Conservation (phyloP, 2,329 filamentous ascomycete genomes). For the Pseudocercospora eumusae region DNA sequence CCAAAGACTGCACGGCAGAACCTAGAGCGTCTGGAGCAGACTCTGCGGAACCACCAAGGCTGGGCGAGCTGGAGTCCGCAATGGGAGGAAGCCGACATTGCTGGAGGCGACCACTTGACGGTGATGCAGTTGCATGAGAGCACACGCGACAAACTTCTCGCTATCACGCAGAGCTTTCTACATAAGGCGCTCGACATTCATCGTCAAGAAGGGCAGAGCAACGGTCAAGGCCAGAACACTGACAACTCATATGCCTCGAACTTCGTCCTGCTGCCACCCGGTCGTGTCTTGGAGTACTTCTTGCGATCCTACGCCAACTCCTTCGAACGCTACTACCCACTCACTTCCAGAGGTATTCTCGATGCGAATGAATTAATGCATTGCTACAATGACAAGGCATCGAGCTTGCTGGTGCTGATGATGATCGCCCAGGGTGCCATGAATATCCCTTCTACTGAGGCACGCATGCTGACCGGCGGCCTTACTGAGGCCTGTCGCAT, state of each 20-base stretch:
- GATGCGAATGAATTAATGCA: constrained; percentile 69
- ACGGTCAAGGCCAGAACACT: constrained; percentile 40
- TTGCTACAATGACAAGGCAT: constrained; percentile 62
- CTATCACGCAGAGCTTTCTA: constrained; percentile 69
- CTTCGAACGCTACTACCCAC: constrained; percentile 66
- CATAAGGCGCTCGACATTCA: constrained; percentile 71
- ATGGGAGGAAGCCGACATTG: constrained; percentile 52
- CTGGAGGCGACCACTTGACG: constrained; percentile 49
- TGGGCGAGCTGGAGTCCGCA: constrained; percentile 56
- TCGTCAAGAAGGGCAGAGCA: constrained; percentile 44
- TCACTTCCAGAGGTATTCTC: constrained; percentile 61
- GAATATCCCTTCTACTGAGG: constrained; percentile 65
- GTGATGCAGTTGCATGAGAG: constrained; percentile 55
- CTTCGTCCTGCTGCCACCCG: constrained; percentile 66
- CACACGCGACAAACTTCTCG: constrained; percentile 69
- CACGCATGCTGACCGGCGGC: constrained; percentile 65
- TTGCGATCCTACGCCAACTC: constrained; percentile 66
- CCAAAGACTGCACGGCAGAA: constrained; percentile 55
- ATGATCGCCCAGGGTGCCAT: constrained; percentile 73
- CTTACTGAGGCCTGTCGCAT: constrained; percentile 71
- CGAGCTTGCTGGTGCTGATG: constrained; percentile 65
- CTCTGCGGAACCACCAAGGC: constrained; percentile 53
- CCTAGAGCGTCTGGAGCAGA: constrained; percentile 54
- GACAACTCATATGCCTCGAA: constrained; percentile 57
- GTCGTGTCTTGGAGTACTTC: constrained; percentile 67